Evolutionary conservation across 768 basidiomycete genomes (phyloP).

Genomic region (Leccinellum luteum): DNA sequence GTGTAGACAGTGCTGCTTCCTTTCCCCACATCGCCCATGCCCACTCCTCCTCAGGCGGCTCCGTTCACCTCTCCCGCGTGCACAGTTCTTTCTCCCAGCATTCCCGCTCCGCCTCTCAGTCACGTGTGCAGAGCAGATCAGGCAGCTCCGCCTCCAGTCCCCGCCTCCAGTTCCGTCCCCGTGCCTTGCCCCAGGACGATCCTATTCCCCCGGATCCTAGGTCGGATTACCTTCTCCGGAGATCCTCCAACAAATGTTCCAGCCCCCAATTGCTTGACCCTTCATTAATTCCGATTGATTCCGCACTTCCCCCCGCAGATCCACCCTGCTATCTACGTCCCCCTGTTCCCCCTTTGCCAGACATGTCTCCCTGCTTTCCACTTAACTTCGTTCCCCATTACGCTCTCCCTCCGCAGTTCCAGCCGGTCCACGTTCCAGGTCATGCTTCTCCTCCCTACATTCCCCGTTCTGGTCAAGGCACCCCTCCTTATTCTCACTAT

Average conservation of each 20-base stretch:
- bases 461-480: conserved; percentile 26
- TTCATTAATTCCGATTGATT: conserved; percentile 15
- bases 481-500: conserved; percentile 37
- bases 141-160: conserved; percentile 54
- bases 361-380: conserved; percentile 22
- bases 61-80: conserved; percentile 32
- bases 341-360: conserved; percentile 17
- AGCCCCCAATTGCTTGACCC: conserved; percentile 22
- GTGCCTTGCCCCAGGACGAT: conserved; percentile 44
- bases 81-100: conserved; percentile 35
- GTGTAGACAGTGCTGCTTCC: conserved; percentile 28
- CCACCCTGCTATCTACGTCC: conserved; percentile 18
- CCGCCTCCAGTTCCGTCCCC: conserved; percentile 36
- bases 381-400: conserved; percentile 17
- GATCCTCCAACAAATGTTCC: conserved; percentile 14
- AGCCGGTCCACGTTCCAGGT: conserved; percentile 17
- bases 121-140: conserved; percentile 43
- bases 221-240: conserved; percentile 20
- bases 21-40: conserved; percentile 29
- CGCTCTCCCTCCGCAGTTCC: conserved; percentile 15
- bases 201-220: conserved; percentile 16
- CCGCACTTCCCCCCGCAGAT: conserved; percentile 8
- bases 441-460: conserved; percentile 26
- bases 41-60: conserved; percentile 19
- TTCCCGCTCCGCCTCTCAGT: conserved; percentile 41